phyloP scores from a whole-genome alignment of 2,329 filamentous ascomycete genomes.

The Botrytis porri region DNA sequence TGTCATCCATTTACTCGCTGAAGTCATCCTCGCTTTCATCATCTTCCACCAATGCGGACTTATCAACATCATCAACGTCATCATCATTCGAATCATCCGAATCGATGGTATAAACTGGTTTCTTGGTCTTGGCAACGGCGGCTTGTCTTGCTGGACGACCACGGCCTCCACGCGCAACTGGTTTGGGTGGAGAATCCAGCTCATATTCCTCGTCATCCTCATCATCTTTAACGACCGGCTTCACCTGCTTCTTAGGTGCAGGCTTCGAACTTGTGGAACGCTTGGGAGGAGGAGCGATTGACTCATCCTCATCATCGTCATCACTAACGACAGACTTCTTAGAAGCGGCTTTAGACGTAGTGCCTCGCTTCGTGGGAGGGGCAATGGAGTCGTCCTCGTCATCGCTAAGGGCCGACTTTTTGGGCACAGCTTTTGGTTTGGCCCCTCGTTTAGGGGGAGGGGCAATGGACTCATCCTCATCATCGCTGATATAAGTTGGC shows the following conservation, averaged over 20 bases:
- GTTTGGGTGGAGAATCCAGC: slow-evolving; percentile 34
- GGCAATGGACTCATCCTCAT: slow-evolving; percentile 21
- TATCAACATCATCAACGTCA: slow-evolving; percentile 41
- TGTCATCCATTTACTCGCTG: slow-evolving; percentile 27
- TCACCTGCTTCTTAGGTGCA: slow-evolving; percentile 20
- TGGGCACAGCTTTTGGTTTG: slow-evolving; percentile 24
- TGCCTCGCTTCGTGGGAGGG: slow-evolving; percentile 39
- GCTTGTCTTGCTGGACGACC: slow-evolving; percentile 19
- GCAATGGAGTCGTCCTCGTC: slow-evolving; percentile 34
- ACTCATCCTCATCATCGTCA: slow-evolving; percentile 16
- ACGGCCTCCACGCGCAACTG: slow-evolving; percentile 30
- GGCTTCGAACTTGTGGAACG: neutral
- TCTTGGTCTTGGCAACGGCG: slow-evolving; percentile 13
- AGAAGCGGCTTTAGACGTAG: slow-evolving; percentile 9
- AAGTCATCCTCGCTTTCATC: slow-evolving; percentile 37
- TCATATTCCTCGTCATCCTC: slow-evolving; percentile 30
- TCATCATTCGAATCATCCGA: slow-evolving; percentile 34
- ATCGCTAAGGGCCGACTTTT: slow-evolving; percentile 29
- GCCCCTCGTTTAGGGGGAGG: slow-evolving; percentile 19
- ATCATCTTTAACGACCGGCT: slow-evolving; percentile 24
- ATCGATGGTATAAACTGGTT: slow-evolving; percentile 15
- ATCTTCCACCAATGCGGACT: slow-evolving; percentile 34
- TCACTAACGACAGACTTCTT: slow-evolving; percentile 11
- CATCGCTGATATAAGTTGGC: slow-evolving; percentile 22
- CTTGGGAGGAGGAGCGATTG: slow-evolving; percentile 10